Base-by-base conservation (phyloP, 495 filamentous ascomycete genomes). In the Aspergillus coremiiformis region DNA sequence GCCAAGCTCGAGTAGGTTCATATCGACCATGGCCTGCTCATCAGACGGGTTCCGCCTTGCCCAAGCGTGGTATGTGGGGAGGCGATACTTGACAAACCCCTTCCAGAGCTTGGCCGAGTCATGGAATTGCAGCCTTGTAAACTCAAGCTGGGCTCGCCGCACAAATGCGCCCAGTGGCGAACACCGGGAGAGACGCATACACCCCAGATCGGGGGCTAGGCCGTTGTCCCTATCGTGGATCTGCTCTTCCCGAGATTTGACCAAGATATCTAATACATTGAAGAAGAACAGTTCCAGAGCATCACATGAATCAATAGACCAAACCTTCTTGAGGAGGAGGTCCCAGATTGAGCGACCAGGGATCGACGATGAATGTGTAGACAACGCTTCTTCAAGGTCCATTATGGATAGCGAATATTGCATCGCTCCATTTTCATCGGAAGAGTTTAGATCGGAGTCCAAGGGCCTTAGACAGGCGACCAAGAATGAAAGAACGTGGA, bases 121-220 rank as follows among this genome's bases (percentile, higher is more conserved):
- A 57, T 87, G 75, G 55, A 96, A 96, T 43, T 86, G 84, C 19
- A 96, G 65, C 42, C 84, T 71, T 3, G 81, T 81, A 66, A 89
- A 95, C 67, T 98, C 92, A 19, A 95, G 69, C 50, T 80, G 78
- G 7, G 85, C 76, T 57, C 84, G 78, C 49, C 91, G 76, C 4
- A 96, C 79, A 61, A 95, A 96, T n/a, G 77, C 76, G 12, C 93
- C 94, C 22, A 96, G 71, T 0, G 90, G 89, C 0, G 93, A 96
- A 44, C 79, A 84, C 24, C 82, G 77, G 67, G 76, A 73, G 14
- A 81, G 60, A 8, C 80, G 71, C 66, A 77, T 77, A 11, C 63
- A 60, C n/a, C 66, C 64, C 20, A 66, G 59, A 33, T 74, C 70
- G 5, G 70, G 68, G 15, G 63, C 67, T 29, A 76, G 67, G 2